phyloP scores from a whole-genome alignment of 2,329 filamentous ascomycete species.

The Elsinoe batatas region DNA sequence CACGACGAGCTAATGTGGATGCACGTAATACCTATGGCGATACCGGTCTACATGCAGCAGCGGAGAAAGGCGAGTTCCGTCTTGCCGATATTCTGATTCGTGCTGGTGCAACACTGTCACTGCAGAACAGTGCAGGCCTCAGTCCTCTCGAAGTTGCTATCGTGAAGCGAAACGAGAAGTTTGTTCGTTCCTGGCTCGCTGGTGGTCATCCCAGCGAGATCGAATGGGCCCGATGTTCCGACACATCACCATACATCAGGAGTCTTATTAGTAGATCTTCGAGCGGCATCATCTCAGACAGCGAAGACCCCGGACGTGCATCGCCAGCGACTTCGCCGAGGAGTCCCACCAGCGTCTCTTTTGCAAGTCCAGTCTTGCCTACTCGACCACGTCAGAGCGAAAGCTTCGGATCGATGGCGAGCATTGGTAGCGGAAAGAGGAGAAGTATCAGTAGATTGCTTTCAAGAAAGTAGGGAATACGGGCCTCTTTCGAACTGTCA shows the following conservation, averaged over 20 bases:
- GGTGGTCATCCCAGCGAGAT: background rate
- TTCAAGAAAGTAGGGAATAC: background rate
- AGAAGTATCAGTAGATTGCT: background rate
- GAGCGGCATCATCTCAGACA: background rate
- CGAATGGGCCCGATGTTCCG: background rate
- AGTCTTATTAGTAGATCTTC: background rate
- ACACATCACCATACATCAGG: background rate
- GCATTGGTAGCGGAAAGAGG: background rate
- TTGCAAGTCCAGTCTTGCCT: background rate
- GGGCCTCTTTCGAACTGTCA: background rate
- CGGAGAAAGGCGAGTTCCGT: constrained; percentile 27
- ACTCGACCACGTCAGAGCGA: background rate
- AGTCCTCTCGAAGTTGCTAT: constrained; percentile 5
- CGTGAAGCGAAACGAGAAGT: background rate
- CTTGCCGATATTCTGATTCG: constrained; percentile 51
- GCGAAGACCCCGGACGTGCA: background rate
- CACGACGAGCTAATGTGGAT: background rate
- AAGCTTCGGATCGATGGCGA: background rate
- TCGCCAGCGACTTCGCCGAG: background rate
- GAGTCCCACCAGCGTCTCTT: background rate
- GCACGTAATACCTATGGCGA: constrained; percentile 2
- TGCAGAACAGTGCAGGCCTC: background rate
- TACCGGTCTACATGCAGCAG: constrained; percentile 3
- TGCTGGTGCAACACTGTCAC: constrained; percentile 39
- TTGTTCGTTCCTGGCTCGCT: background rate